Base-by-base conservation (phyloP, 2,329 filamentous ascomycete genomes). In the Phialophora tarda region DNA sequence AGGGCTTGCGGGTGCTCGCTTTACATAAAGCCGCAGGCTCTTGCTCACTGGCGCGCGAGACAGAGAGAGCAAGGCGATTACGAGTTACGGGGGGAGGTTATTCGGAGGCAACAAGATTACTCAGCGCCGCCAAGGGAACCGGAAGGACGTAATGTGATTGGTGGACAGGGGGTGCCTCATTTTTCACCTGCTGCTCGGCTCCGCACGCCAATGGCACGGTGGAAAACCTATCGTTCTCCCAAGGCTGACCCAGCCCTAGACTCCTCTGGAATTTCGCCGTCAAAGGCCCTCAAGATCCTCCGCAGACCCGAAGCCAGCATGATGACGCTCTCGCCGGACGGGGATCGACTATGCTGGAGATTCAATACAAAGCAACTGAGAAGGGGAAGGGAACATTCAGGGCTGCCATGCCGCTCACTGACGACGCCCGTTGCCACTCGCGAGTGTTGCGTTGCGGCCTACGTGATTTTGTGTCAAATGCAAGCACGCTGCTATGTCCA, bases 11-110 rank as follows among this genome's bases (percentile, higher is more conserved):
- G 59, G 12, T 30, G 26, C 14, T 24, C 17, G 24, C n/a, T 55
- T 55, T 55, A 55, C 53, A 55, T 55, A 55, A 55, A 55, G 53
- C 53, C 53, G 53, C 53, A 32, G 8, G 26, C 53, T 30, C 26
- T 55, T 12, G 2, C 14, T 10, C 48, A 26, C 53, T 17, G 17
- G 17, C 26, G 53, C 26, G n/a, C 26, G 28, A 55, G 53, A 11
- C 12, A 34, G 26, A 32, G 26, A 34, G 28, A 28, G 48, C 10
- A 51, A 7, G 21, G 23, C 24, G 24, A 51, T 51, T 51, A 51
- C 10, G 7, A 10, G 26, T 26, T 26, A 26, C 26, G 8, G 21
- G 24, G 21, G n/a, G 21, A 14, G 26, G 48, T 26, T 26, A 51
- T 51, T 23, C 48, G 4, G 6, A 17, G 24, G 48, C 48, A 8